These are phyloP conservation scores for Chlamydomonas reinhardtii DNA, from an alignment of 163 green algal genomes.

Conservation along the genomic window DNA sequence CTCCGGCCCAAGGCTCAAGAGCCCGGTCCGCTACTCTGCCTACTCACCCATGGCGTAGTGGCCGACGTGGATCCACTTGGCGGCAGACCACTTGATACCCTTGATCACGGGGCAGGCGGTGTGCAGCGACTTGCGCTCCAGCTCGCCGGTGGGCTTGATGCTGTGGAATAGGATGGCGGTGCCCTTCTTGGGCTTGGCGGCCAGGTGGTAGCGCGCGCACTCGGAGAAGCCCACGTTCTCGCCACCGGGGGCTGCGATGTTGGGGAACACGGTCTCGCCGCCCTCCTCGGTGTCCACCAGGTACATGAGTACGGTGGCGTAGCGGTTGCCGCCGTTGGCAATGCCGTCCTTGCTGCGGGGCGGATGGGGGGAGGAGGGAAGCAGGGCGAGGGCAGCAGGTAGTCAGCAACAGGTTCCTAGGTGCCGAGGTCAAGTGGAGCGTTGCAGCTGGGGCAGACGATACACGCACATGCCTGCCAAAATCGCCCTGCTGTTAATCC, in stretches of 20 bases:
- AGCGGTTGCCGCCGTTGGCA: conserved; percentile 83
- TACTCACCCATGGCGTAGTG: conserved; percentile 13
- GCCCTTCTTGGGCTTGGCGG: conserved; percentile 71
- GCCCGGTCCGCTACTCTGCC: no score
- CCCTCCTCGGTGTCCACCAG: conserved; percentile 81
- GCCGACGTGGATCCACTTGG: conserved; percentile 52
- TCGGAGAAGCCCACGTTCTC: conserved; percentile 59
- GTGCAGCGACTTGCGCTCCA: conserved; percentile 69
- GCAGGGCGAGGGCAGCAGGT: no score
- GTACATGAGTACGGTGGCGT: conserved; percentile 93
- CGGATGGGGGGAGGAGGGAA: no score
- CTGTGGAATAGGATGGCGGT: conserved; percentile 75
- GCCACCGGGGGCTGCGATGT: conserved; percentile 54
- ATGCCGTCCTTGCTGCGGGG: conserved; percentile 49
- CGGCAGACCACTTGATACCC: conserved; percentile 62
- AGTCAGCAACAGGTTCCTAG: no score
- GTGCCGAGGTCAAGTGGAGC: no score
- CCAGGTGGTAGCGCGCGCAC: conserved; percentile 68
- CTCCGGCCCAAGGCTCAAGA: no score
- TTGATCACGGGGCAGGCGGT: conserved; percentile 71
- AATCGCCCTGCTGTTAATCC: no score
- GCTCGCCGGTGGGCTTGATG: conserved; percentile 69
- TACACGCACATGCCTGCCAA: no score
- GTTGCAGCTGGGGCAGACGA: no score
- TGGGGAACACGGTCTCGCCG: conserved; percentile 78